Evolutionary conservation across 768 basidiomycete species (phyloP).

Genomic region (Rhizopogon vinicolor): DNA sequence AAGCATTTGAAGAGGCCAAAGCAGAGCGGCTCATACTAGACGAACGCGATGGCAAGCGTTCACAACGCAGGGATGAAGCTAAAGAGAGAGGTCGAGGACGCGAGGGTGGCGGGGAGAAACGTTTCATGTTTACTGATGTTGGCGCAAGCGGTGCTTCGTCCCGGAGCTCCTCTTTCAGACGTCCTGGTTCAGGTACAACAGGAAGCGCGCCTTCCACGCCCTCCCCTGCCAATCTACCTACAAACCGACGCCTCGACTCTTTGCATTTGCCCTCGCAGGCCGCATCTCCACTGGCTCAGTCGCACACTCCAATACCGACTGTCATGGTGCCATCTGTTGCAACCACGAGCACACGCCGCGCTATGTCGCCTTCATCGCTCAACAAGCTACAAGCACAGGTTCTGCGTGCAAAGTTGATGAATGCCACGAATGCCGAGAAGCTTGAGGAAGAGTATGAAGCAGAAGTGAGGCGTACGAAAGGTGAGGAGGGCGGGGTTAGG

Average conservation of each 20-base stretch:
- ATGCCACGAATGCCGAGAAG: no score
- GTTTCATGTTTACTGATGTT: slow-evolving; percentile 68
- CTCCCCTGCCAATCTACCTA: slow-evolving; percentile 32
- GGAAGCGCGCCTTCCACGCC: slow-evolving; percentile 60
- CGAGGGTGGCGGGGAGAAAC: slow-evolving; percentile 38
- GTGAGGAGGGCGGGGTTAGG: slow-evolving; percentile 38
- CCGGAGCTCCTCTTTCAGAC: slow-evolving; percentile 83
- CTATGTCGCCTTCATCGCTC: slow-evolving; percentile 70
- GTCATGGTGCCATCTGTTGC: slow-evolving; percentile 73
- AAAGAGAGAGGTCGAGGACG: slow-evolving; percentile 33
- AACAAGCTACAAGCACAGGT: slow-evolving; percentile 93
- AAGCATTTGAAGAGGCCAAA: slow-evolving; percentile 86
- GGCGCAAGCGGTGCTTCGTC: slow-evolving; percentile 61
- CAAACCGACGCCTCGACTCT: slow-evolving; percentile 54
- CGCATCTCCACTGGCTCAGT: slow-evolving; percentile 53
- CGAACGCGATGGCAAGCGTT: slow-evolving; percentile 62
- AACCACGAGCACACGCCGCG: slow-evolving; percentile 32
- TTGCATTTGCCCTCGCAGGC: slow-evolving; percentile 57
- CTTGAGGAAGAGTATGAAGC: no score
- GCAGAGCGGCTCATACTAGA: slow-evolving; percentile 86
- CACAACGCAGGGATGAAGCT: slow-evolving; percentile 29
- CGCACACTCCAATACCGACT: slow-evolving; percentile 83
- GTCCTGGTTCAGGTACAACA: slow-evolving; percentile 60
- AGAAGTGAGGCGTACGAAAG: no score
- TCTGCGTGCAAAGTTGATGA: no score